Percentiles rank a stretch among this genome's conserved stretches.
Evolutionary conservation across 2,329 filamentous ascomycete species (phyloP).

Genomic region (Hypoxylon sp.): DNA sequence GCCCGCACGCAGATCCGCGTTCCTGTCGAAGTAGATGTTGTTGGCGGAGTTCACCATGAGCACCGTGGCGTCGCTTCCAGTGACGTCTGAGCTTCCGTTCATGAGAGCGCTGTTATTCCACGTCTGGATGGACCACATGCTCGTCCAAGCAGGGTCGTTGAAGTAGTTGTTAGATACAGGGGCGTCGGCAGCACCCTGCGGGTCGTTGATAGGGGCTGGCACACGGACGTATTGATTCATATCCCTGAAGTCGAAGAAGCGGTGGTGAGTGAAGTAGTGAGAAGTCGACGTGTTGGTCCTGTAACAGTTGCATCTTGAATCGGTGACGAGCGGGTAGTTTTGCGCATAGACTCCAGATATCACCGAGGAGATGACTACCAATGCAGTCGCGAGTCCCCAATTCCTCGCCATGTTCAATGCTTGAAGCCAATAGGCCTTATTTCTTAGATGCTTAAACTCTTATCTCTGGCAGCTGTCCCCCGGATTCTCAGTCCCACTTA

Average conservation of each 20-base stretch:
- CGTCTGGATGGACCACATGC: conserved; percentile 54
- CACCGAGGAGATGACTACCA: conserved; percentile 34
- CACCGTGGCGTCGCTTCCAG: conserved; percentile 54
- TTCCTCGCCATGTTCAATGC: conserved; percentile 21
- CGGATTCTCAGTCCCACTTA: background rate
- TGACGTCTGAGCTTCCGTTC: conserved; percentile 46
- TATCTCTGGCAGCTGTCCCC: background rate
- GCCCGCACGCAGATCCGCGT: conserved; percentile 52
- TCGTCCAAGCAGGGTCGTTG: conserved; percentile 50
- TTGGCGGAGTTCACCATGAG: conserved; percentile 59
- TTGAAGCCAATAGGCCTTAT: conserved; percentile 6
- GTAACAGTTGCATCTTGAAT: conserved; percentile 62
- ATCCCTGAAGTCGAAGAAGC: conserved; percentile 65
- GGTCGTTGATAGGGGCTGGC: conserved; percentile 49
- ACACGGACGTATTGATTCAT: conserved; percentile 58
- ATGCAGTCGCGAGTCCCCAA: conserved; percentile 30
- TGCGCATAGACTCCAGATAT: conserved; percentile 36
- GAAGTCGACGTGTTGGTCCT: conserved; percentile 62
- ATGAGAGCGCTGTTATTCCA: conserved; percentile 56
- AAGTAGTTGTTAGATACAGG: conserved; percentile 53
- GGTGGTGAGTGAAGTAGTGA: conserved; percentile 61
- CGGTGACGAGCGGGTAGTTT: conserved; percentile 48
- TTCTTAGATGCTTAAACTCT: background rate
- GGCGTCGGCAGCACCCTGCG: conserved; percentile 50
- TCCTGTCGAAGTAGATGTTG: conserved; percentile 63